Evolutionary conservation across 805 yeast genomes (phyloP).

Genomic region (Saturnispora mendoncae): DNA sequence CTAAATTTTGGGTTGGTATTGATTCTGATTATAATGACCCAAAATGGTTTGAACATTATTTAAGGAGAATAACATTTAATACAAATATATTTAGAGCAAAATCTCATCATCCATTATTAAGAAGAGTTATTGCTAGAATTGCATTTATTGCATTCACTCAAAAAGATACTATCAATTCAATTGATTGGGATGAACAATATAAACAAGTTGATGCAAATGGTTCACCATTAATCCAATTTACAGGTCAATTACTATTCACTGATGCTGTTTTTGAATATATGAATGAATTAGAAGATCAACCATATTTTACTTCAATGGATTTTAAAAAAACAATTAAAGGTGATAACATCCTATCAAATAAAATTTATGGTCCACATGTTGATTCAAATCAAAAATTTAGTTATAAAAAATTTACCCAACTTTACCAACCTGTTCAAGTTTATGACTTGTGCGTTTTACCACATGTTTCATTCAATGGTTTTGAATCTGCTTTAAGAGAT

Average conservation of each 20-base stretch:
- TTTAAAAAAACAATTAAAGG: conserved; percentile 14
- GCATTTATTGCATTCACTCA: conserved; percentile 25
- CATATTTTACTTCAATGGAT: conserved; percentile 21
- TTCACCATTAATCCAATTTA: conserved; percentile 26
- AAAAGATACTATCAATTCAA: conserved; percentile 19
- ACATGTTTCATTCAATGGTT: conserved; percentile 25
- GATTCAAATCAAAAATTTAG: conserved; percentile 17
- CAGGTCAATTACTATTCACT: conserved; percentile 27
- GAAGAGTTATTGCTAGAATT: conserved; percentile 27
- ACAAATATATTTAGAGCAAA: conserved; percentile 25
- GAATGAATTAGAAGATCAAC: conserved; percentile 17
- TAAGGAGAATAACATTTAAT: conserved; percentile 25
- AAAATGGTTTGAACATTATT: conserved; percentile 25
- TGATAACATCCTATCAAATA: conserved; percentile 9
- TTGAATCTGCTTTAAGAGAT: conserved; percentile 17
- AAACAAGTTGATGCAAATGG: conserved; percentile 26
- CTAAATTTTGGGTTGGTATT: conserved; percentile 19
- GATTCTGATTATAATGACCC: conserved; percentile 24
- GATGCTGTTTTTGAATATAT: conserved; percentile 27
- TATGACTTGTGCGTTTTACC: conserved; percentile 26
- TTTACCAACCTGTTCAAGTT: conserved; percentile 27
- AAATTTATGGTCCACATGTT: conserved; percentile 23
- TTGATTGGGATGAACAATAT: conserved; percentile 25
- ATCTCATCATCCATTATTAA: conserved; percentile 27
- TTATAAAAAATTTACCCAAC: conserved; percentile 21